Evolutionary conservation across 2,329 filamentous ascomycete genomes (phyloP), one percentile per base, ranked within the genome.

Genomic region (Colletotrichum zoysiae): DNA sequence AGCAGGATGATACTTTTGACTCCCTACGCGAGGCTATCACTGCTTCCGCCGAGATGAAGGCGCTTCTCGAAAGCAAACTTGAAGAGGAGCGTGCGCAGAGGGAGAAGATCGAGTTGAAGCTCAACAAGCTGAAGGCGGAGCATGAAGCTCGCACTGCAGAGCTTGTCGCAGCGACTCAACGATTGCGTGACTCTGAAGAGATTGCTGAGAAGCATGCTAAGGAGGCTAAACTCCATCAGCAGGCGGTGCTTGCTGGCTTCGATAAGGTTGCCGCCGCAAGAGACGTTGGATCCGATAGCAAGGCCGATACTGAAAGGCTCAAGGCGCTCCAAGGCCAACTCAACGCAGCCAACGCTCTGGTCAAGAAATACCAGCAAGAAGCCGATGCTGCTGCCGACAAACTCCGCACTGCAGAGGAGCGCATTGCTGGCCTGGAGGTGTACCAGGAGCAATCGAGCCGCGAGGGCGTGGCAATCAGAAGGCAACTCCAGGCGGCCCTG

Each of bases 391-490:
- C 95, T 3, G 92, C 94, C 0, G 95, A 98, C 78, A 97, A 95
- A 79, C 86, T 99, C 65, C 92, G 96, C 65, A 92, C 92, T 70
- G 96, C 96, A 4, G 97, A 99, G 82, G 97, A 98, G 84, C 91
- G 96, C 53, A 98, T 99, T 80, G 97, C 96, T 6, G 96, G 96
- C 8, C 88, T 99, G 4, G 96, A 99, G 81, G 94, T 95, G 38
- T 98, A 98, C 80, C 96, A 99, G 82, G 96, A 99, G 79, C 96
- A 99, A 82, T 93, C 95, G 5, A 98, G 95, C 81, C 90, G 96
- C 56, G 97, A 99, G 81, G 95, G 95, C 60, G 90, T 99, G 66
- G 90, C 91, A 46, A 94, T 98, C 75, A 91, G 96, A 66, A 92
- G 96, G 79, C 95, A 98, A 79, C 88, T 99, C 65, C 96, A 98